These are phyloP conservation scores for Eremochloa ophiuroides DNA, from an alignment of 176 grass and related monocot genomes.

Conservation along the genomic window DNA sequence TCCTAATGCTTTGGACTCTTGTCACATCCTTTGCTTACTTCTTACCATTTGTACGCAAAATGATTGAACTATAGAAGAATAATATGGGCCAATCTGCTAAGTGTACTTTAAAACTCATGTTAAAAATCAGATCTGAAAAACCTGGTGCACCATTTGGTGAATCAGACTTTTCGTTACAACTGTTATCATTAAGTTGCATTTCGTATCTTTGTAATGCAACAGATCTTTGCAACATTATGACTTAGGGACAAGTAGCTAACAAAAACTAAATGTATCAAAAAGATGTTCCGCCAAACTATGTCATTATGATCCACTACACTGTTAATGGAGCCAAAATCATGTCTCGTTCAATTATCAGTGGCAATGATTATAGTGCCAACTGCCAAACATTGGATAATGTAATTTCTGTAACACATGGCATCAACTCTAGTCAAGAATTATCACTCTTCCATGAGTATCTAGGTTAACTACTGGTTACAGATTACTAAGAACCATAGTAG, in stretches of 20 bases:
- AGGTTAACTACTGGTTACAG: not conserved
- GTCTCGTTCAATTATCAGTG: not conserved
- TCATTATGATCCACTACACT: not conserved
- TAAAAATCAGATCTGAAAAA: not conserved
- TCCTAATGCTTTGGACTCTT: not conserved
- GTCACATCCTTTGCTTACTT: constrained; percentile 8
- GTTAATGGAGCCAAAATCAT: not conserved
- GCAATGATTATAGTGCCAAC: not conserved
- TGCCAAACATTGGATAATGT: not conserved
- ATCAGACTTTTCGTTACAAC: not conserved
- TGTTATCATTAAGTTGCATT: too few species aligned
- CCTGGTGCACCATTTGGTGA: not conserved
- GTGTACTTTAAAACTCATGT: not conserved
- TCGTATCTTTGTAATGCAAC: not conserved
- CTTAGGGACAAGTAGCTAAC: not conserved
- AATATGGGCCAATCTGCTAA: not conserved
- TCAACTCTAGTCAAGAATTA: not conserved
- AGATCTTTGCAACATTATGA: not conserved
- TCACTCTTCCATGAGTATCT: not conserved
- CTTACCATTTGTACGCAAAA: not conserved
- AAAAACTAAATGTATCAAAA: not conserved
- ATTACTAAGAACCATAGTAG: not conserved
- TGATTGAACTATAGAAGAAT: not conserved
- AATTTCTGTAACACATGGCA: not conserved
- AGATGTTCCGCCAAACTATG: not conserved